Evolutionary conservation across 169 alveolate genomes (phyloP).

Genomic region (Plasmodium cynomolgi): DNA sequence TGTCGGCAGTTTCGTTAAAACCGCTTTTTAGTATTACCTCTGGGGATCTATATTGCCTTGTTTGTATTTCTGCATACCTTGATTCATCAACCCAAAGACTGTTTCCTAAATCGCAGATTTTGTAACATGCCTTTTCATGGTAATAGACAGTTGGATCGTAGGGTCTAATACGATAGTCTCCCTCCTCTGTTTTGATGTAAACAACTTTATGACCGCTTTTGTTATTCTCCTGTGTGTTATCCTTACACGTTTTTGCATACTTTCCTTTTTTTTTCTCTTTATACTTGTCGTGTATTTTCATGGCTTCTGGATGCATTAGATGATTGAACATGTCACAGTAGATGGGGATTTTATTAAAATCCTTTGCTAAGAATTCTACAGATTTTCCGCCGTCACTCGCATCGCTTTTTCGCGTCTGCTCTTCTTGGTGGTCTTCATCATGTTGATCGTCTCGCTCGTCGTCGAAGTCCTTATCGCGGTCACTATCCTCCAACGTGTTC

Average conservation of each 20-base stretch:
- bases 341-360: constrained; percentile 47
- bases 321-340: constrained; percentile 66
- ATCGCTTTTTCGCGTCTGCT: neutral
- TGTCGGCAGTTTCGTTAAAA: constrained; percentile 96
- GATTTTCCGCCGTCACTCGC: neutral
- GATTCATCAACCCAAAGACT: constrained; percentile 98
- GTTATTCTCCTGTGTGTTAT: constrained; percentile 23
- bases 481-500: neutral
- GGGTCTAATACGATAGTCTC: constrained; percentile 79
- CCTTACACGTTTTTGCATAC: neutral
- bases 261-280: constrained; percentile 33
- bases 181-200: constrained; percentile 78
- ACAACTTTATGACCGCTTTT: constrained; percentile 50
- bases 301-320: constrained; percentile 57
- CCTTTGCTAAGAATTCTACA: constrained; percentile 2
- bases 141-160: constrained; percentile 79
- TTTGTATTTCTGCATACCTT: constrained; percentile 96
- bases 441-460: neutral
- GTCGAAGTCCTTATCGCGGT: neutral
- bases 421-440: neutral
- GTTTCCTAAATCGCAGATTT: constrained; percentile 98
- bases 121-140: constrained; percentile 86
- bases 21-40: constrained; percentile 97
- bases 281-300: constrained; percentile 21
- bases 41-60: constrained; percentile 98